Percentiles rank a stretch among this genome's conserved stretches.
Evolutionary conservation across 495 filamentous ascomycete genomes (phyloP).

Genomic region (Penicillium simplicissimum): DNA sequence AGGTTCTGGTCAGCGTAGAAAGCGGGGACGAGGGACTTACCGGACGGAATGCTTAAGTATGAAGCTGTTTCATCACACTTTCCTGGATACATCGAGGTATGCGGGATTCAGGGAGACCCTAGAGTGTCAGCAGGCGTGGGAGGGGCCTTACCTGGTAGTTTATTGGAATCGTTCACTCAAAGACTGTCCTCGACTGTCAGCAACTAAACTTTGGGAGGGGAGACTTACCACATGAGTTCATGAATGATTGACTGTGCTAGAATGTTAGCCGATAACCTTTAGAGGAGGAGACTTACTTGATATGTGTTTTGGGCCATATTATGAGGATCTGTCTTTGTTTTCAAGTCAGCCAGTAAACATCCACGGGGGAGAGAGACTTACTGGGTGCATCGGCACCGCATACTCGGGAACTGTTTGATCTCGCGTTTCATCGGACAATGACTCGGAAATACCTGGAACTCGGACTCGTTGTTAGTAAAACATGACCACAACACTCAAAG

Average conservation of each 20-base stretch:
- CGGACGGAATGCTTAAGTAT: not conserved
- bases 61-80: not conserved
- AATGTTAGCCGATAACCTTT: too few relatives aligned
- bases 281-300: not conserved
- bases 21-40: not conserved
- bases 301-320: not conserved
- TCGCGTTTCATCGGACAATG: slow-evolving; percentile 1
- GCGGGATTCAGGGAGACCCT: too few relatives aligned
- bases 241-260: too few relatives aligned
- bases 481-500: not conserved
- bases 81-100: not conserved
- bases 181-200: not conserved
- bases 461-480: not conserved
- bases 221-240: not conserved
- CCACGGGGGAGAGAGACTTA: not conserved
- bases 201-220: not conserved
- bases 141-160: too few relatives aligned
- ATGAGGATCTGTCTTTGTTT: too few relatives aligned
- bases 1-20: not conserved
- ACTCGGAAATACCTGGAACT: not conserved
- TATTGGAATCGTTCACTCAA: too few relatives aligned
- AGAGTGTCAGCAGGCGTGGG: not conserved
- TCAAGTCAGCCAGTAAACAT: not conserved
- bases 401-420: not conserved
- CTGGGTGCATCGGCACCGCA: not conserved